These are phyloP conservation scores for Thraustochytrium sp. DNA, from an alignment of 352 stramenopile species.

Conservation along the genomic window DNA sequence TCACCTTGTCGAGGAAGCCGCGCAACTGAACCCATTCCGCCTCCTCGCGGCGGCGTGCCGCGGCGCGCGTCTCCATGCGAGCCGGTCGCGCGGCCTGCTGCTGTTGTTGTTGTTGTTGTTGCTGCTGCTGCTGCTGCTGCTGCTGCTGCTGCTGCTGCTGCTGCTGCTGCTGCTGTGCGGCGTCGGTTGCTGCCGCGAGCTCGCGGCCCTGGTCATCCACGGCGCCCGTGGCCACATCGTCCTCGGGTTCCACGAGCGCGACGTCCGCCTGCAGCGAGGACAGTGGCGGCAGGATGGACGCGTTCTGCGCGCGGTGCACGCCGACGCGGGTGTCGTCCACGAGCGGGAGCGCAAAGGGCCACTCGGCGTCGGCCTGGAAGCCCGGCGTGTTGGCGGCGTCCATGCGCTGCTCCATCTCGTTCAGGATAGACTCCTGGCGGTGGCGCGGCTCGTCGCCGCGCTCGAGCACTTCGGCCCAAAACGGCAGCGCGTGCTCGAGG, in stretches of 20 bases:
- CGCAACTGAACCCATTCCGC: not conserved
- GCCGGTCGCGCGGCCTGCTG: not conserved
- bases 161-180: too few species aligned
- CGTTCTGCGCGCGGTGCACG: not conserved
- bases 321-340: not conserved
- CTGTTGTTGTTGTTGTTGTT: too few species aligned
- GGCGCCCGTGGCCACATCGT: not conserved
- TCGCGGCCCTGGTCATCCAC: too few species aligned
- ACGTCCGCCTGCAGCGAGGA: not conserved
- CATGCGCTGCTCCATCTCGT: not conserved
- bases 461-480: constrained; percentile 5
- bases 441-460: not conserved
- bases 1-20: not conserved
- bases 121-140: too few species aligned
- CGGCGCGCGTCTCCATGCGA: not conserved
- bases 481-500: not conserved
- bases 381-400: not conserved
- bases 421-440: not conserved
- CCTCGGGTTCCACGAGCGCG: not conserved
- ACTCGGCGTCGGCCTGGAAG: not conserved
- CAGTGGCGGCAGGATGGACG: not conserved
- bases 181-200: too few species aligned
- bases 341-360: not conserved
- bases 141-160: too few species aligned
- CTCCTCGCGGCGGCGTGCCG: not conserved